Evolutionary conservation across 176 grass and related monocot species (phyloP).

Genomic region (Phoenix dactylifera): DNA sequence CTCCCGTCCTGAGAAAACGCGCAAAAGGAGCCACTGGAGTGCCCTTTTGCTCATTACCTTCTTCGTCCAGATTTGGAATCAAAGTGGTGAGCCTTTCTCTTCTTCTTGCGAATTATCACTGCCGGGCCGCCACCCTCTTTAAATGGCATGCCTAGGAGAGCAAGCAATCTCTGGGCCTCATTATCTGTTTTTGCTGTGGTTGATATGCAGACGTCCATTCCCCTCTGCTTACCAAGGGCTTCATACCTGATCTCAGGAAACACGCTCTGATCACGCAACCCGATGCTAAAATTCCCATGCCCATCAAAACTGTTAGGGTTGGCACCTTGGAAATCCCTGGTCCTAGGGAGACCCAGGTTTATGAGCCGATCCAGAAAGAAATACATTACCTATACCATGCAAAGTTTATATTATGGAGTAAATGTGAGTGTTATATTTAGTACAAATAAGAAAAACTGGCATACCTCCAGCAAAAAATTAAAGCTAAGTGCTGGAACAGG

Average conservation of each 20-base stretch:
- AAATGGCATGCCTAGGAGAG: slow-evolving; percentile 85
- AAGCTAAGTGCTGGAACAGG: too few species aligned
- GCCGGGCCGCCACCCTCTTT: slow-evolving; percentile 33
- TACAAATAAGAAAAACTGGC: too few species aligned
- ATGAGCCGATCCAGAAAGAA: slow-evolving; percentile 91
- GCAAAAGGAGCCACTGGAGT: too few species aligned
- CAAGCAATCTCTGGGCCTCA: slow-evolving; percentile 45
- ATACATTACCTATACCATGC: slow-evolving; percentile 59
- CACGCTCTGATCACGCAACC: slow-evolving; percentile 64
- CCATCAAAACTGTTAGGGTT: slow-evolving; percentile 86
- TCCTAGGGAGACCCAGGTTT: slow-evolving; percentile 80
- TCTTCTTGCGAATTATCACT: slow-evolving; percentile 41
- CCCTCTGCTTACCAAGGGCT: slow-evolving; percentile 68
- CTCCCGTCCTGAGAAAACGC: too few species aligned
- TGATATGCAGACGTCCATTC: slow-evolving; percentile 77
- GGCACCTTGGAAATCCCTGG: slow-evolving; percentile 74
- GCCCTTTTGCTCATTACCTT: not conserved
- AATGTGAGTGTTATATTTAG: too few species aligned
- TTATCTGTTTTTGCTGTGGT: slow-evolving; percentile 67
- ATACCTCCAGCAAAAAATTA: too few species aligned
- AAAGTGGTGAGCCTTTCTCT: slow-evolving; percentile 27
- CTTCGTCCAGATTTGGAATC: slow-evolving; percentile 1
- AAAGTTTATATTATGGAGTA: not conserved
- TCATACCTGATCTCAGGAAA: slow-evolving; percentile 87
- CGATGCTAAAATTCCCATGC: slow-evolving; percentile 60